Base-by-base conservation (phyloP, 805 yeast genomes). In the Sungouiella thailandica region DNA sequence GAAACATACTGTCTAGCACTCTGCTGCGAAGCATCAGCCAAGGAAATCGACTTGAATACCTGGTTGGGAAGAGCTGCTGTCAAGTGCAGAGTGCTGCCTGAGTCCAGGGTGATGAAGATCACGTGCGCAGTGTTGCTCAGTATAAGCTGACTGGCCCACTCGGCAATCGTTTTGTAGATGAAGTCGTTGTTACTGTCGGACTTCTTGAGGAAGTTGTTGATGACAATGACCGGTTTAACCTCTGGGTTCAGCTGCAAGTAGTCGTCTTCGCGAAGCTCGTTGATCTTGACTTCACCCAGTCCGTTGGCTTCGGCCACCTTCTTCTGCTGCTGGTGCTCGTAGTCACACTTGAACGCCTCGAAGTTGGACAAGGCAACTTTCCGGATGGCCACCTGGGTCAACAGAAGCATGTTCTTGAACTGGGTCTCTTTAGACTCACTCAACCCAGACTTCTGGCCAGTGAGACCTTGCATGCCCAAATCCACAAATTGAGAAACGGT, bases 391-490 rank as follows among this genome's bases (percentile, higher is more conserved):
- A 75, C 77, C 23, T 79, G 63, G 0, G 90, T 71, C 28, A 85
- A 72, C 31, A 80, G 73, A 31, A 89, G 68, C 76, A 89, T 88
- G 46, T 80, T 80, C 57, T 84, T 82, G 40, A 84, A 74, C 53
- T 86, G 96, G 0, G 82, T 60, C 46, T 89, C 96, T 41, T 80
- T 80, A 2, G 85, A 65, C 53, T 89, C 96, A 19, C 89, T 76
- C 30, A 89, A 65, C 1, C 96, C 96, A 3, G 95, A 83, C 52
- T 88, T 89, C 54, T 88, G 97, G 1, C 97, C 98, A 1, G 95
- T 87, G 26, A 90, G 56, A 37, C 97, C 90, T 53, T 87, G 95
- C 13, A 84, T 83, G 35, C 80, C 86, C 49, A 93, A 68, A 60
- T 93, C 98, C 29, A 86, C 62, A 39, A 88, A 79, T 37, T 78